Evolutionary conservation across 495 filamentous ascomycete genomes (phyloP).

Genomic region (Daldinia concentrica): DNA sequence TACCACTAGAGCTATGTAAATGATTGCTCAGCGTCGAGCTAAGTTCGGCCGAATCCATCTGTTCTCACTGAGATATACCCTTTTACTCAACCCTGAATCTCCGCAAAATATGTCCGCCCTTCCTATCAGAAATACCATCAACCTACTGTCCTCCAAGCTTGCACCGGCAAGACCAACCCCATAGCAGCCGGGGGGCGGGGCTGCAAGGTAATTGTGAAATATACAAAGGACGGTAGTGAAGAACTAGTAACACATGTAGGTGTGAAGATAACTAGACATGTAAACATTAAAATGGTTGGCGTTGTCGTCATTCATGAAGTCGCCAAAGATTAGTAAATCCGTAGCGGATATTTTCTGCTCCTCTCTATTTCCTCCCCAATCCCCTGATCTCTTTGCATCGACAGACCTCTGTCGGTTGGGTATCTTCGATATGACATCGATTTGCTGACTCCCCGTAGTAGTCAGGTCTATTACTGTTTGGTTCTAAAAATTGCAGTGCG

Average conservation of each 20-base stretch:
- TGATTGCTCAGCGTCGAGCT: slow-evolving; percentile 19
- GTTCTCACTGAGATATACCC: slow-evolving; percentile 20
- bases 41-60: slow-evolving; percentile 7
- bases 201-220: slow-evolving; percentile 42
- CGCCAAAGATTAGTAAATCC: slow-evolving; percentile 33
- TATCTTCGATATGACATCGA: slow-evolving; percentile 33
- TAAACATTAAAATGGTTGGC: slow-evolving; percentile 48
- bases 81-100: slow-evolving; percentile 14
- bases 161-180: slow-evolving; percentile 24
- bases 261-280: slow-evolving; percentile 42
- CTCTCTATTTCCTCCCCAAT: slow-evolving; percentile 21
- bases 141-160: slow-evolving; percentile 6
- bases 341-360: slow-evolving; percentile 20
- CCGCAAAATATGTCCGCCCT: slow-evolving; percentile 20
- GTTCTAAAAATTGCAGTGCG: slow-evolving; percentile 9
- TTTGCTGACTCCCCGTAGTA: slow-evolving; percentile 17
- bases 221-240: slow-evolving; percentile 40
- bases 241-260: slow-evolving; percentile 38
- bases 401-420: slow-evolving; percentile 31
- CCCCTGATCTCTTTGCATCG: slow-evolving; percentile 10
- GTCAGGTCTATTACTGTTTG: slow-evolving; percentile 19
- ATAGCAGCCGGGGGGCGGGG: slow-evolving; percentile 43
- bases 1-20: slow-evolving; percentile 21
- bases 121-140: slow-evolving; percentile 11
- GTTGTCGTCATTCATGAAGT: slow-evolving; percentile 41